Base-by-base conservation (phyloP, 345 rosid species). In the Pistacia integerrima region DNA sequence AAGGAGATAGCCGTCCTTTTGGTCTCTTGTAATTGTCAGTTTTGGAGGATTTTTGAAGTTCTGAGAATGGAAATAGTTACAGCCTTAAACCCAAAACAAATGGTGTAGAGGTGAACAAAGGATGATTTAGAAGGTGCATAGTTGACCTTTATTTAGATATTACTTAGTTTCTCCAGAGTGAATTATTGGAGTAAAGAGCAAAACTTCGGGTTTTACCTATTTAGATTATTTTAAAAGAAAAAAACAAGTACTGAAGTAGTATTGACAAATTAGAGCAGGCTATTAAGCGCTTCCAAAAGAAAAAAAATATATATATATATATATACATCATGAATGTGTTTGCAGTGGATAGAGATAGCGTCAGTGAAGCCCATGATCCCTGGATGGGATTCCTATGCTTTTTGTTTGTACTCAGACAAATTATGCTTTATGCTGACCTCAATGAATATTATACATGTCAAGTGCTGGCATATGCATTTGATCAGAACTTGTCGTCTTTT, bases 1-100 rank as follows among this genome's bases (percentile, higher is more conserved):
- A 76, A 84, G 70, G 75, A 48, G 13, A 73, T 73, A 22, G 78
- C 72, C 76, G 59, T 78, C 78, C 48, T 75, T 72, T 44, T 72
- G 46, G 63, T 76, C 56, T 33, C 51, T 75, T 17, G 48, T 75
- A 73, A 56, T 75, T 73, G 67, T 51, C 16, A 22, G 60, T 62
- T 71, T 44, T 58, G 58, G 48, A 76, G 51, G 63, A 56, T 55
- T 51, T 60, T 33, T 61, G 63, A 30, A 38, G 33, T 11, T 62
- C 64, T 20, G 51, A 30, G 28, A 22, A 57, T 68, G 57, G 49
- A 73, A 62, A 67, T 69, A 48, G 20, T 64, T 10, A 52, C 51
- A 41, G 64, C 17, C 69, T 73, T 41, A 0, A 18, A 35, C n/a
- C 16, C 16, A 3, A 3, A 61, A 64, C n/a, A 64, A 48, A 54